A percentile compares a stretch with the other conserved stretches of the same genome.
phyloP scores from a whole-genome alignment of 345 rosid genomes.

The Lepidium didymum region DNA sequence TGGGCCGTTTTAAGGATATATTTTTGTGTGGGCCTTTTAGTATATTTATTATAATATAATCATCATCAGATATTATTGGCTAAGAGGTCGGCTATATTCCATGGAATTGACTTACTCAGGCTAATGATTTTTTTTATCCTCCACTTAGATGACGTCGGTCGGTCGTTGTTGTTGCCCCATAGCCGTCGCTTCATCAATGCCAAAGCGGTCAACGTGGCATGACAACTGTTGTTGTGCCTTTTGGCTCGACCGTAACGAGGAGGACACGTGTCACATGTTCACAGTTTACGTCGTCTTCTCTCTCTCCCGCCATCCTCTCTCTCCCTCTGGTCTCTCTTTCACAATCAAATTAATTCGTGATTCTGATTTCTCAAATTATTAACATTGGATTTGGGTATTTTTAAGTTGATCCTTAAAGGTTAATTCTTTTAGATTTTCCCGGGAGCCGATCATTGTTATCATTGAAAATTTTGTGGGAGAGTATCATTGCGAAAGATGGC shows the following conservation, averaged over 20 bases:
- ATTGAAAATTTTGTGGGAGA: background rate
- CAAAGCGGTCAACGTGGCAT: constrained; percentile 28
- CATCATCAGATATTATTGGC: background rate
- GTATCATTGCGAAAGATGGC: constrained; percentile 26
- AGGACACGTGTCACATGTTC: constrained; percentile 26
- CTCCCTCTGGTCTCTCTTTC: constrained; percentile 29
- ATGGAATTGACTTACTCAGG: background rate
- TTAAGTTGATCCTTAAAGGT: constrained; percentile 2
- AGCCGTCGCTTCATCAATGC: constrained; percentile 14
- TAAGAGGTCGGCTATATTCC: background rate
- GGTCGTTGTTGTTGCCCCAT: constrained; percentile 3
- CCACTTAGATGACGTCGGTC: background rate
- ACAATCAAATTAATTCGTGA: constrained; percentile 21
- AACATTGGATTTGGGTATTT: constrained; percentile 11
- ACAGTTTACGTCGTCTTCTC: constrained; percentile 19
- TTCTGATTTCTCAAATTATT: constrained; percentile 4
- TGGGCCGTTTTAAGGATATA: background rate
- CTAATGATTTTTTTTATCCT: background rate
- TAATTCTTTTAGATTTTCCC: background rate
- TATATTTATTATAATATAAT: background rate
- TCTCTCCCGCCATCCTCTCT: constrained; percentile 59
- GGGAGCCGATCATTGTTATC: background rate
- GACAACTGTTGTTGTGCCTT: constrained; percentile 39
- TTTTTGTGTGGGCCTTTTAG: background rate
- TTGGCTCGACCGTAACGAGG: constrained; percentile 11